Percentiles rank a stretch among this genome's conserved stretches.
phyloP scores from a whole-genome alignment of 2,329 filamentous ascomycete genomes.

The Alternaria sp. region DNA sequence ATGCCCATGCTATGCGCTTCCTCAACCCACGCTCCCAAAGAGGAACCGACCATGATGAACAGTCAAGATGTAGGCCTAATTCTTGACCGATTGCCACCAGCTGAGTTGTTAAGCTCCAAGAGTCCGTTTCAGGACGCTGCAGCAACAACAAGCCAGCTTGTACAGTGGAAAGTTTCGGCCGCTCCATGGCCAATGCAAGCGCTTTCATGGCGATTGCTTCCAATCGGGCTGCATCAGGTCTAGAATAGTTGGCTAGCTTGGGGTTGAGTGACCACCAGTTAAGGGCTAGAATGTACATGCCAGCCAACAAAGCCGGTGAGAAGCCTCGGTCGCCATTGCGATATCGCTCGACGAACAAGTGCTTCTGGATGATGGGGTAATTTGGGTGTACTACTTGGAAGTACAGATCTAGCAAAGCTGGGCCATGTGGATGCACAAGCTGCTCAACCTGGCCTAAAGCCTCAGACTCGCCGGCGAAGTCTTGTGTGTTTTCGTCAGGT shows the following conservation, averaged over 20 bases:
- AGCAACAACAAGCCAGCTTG: slow-evolving; percentile 79
- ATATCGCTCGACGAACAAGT: slow-evolving; percentile 81
- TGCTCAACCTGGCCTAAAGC: slow-evolving; percentile 77
- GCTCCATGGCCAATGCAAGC: slow-evolving; percentile 77
- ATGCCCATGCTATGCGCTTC: slow-evolving; percentile 86
- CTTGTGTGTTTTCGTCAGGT: slow-evolving; percentile 75
- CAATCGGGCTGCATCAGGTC: slow-evolving; percentile 75
- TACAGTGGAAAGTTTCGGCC: slow-evolving; percentile 82
- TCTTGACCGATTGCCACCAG: slow-evolving; percentile 87
- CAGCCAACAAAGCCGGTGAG: slow-evolving; percentile 77
- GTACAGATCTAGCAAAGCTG: slow-evolving; percentile 79
- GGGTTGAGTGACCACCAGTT: slow-evolving; percentile 86
- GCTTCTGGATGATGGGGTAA: slow-evolving; percentile 84
- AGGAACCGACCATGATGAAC: slow-evolving; percentile 85
- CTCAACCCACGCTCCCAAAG: slow-evolving; percentile 85
- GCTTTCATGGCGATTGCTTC: slow-evolving; percentile 77
- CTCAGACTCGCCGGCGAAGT: slow-evolving; percentile 73
- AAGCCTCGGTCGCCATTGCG: slow-evolving; percentile 75
- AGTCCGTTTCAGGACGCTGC: slow-evolving; percentile 77
- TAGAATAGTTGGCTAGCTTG: slow-evolving; percentile 68
- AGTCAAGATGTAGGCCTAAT: slow-evolving; percentile 87
- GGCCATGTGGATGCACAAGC: slow-evolving; percentile 79
- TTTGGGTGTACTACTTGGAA: slow-evolving; percentile 81
- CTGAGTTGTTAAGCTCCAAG: slow-evolving; percentile 86
- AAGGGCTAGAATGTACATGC: slow-evolving; percentile 83